phyloP scores from a whole-genome alignment of 768 basidiomycete species.

The Suillus lakei region DNA sequence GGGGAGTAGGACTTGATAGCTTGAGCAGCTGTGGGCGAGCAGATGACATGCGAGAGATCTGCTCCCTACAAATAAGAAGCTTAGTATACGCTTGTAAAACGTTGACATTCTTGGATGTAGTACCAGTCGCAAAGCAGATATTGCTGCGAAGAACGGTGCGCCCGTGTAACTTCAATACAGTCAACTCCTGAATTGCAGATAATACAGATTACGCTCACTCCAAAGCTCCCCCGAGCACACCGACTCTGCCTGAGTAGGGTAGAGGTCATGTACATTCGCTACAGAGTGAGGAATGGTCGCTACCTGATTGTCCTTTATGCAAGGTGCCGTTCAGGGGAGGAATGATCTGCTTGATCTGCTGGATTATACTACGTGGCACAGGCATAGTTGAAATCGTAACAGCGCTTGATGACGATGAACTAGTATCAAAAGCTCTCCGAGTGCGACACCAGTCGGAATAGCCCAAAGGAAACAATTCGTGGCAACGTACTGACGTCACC shows the following conservation, averaged over 20 bases:
- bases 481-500: neutral
- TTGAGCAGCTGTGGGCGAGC: constrained; percentile 87
- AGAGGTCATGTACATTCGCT: constrained; percentile 7
- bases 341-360: constrained; percentile 81
- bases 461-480: neutral
- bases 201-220: constrained; percentile 63
- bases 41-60: constrained; percentile 97
- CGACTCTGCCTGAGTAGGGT: constrained; percentile 70
- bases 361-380: constrained; percentile 60
- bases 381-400: constrained; percentile 48
- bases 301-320: constrained; percentile 95
- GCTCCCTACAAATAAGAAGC: constrained; percentile 60
- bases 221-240: constrained; percentile 90
- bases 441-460: neutral
- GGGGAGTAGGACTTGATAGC: constrained; percentile 98
- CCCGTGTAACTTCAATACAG: constrained; percentile 81
- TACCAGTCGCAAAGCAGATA: constrained; percentile 87
- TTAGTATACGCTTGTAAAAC: neutral
- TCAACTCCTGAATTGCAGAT: neutral
- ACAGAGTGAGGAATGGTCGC: neutral
- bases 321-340: constrained; percentile 88
- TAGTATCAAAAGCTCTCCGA: neutral
- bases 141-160: constrained; percentile 94
- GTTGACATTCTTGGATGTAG: constrained; percentile 29
- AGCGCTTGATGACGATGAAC: neutral